These are phyloP conservation scores for Mollisiaceae sp. DNA, from an alignment of 2,329 filamentous ascomycete species.

Conservation along the genomic window DNA sequence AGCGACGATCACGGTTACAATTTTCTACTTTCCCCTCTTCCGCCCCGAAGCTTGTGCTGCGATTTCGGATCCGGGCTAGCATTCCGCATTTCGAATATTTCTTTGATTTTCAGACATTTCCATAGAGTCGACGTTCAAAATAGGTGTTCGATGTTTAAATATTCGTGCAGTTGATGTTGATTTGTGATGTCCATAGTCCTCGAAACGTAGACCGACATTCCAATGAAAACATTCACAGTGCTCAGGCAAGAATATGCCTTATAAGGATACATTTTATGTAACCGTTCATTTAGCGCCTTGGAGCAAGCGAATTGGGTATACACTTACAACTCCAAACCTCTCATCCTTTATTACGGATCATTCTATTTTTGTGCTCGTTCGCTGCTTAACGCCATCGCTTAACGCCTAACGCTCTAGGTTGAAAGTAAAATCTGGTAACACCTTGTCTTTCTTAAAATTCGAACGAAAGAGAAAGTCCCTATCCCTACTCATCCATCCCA, in stretches of 20 bases:
- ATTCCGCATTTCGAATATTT: not conserved
- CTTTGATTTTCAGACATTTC: not conserved
- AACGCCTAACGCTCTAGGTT: not conserved
- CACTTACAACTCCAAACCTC: not conserved
- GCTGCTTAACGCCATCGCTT: not conserved
- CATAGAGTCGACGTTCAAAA: not conserved
- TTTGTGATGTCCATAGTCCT: no score
- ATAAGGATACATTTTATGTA: not conserved
- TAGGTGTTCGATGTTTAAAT: no score
- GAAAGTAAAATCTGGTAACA: not conserved
- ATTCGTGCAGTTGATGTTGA: no score
- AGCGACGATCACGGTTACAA: not conserved
- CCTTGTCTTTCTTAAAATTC: not conserved
- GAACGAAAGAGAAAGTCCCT: not conserved
- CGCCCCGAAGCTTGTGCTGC: not conserved
- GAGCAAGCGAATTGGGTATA: constrained; percentile 7
- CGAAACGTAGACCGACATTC: not conserved
- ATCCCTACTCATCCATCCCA: constrained; percentile 12
- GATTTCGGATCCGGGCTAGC: not conserved
- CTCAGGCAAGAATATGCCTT: not conserved
- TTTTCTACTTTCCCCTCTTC: not conserved
- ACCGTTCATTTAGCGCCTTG: not conserved
- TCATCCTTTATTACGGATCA: not conserved
- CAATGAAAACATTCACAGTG: not conserved
- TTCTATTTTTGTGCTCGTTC: not conserved